Conservation (phyloP, 495 filamentous ascomycete genomes). For the Penicillium soppii region DNA sequence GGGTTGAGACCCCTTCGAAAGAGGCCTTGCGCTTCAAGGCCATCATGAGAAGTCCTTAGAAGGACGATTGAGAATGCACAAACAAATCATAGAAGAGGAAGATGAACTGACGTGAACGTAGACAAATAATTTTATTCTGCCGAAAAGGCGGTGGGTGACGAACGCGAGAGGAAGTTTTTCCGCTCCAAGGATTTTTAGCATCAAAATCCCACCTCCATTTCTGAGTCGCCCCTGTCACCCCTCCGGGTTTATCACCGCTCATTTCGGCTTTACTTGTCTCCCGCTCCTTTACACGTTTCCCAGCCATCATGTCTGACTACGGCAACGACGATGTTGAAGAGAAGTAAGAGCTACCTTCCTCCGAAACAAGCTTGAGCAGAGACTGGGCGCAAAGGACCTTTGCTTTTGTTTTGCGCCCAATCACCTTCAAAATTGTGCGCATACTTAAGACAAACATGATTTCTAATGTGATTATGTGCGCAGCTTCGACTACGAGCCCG, state of each 20-base stretch:
- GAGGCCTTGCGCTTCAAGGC: constrained; percentile 34
- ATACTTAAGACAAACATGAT: constrained; percentile 5
- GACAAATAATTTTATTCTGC: constrained; percentile 7
- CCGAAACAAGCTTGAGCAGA: neutral
- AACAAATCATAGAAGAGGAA: neutral
- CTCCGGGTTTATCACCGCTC: constrained; percentile 18
- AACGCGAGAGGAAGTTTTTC: constrained; percentile 12
- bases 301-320: constrained; percentile 77
- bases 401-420: constrained; percentile 1
- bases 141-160: constrained; percentile 4
- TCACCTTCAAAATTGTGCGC: constrained; percentile 2
- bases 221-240: constrained; percentile 5
- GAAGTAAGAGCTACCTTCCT: constrained; percentile 32
- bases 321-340: constrained; percentile 64
- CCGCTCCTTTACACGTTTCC: neutral
- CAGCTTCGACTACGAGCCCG: constrained; percentile 55
- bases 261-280: neutral
- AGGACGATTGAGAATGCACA: neutral
- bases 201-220: constrained; percentile 9
- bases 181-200: constrained; percentile 11
- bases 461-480: constrained; percentile 14
- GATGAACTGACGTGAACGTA: constrained; percentile 4
- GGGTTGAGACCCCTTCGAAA: constrained; percentile 14
- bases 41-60: constrained; percentile 12
- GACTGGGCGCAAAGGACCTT: constrained; percentile 6